phyloP scores from a whole-genome alignment of 2,329 filamentous ascomycete species.

The Helotiales sp. region DNA sequence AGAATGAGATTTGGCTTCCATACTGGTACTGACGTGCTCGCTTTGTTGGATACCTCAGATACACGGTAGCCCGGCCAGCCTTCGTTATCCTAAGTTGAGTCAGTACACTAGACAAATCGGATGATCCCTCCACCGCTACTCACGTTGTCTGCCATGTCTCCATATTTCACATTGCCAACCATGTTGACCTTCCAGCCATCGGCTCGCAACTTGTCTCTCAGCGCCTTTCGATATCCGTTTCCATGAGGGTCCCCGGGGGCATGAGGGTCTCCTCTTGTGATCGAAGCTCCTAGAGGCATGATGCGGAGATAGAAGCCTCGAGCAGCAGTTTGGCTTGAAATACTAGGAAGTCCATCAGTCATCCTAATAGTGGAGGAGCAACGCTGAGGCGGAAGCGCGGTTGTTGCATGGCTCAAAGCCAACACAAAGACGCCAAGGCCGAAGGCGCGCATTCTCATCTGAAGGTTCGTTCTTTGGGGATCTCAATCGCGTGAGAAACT shows the following conservation, averaged over 20 bases:
- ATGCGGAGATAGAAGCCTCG: slow-evolving; percentile 44
- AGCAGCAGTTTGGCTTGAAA: not conserved
- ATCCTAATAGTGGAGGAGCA: not conserved
- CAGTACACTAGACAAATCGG: not conserved
- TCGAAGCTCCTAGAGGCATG: slow-evolving; percentile 52
- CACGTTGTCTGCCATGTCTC: slow-evolving; percentile 7
- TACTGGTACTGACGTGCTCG: not conserved
- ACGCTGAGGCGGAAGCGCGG: not conserved
- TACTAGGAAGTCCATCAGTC: not conserved
- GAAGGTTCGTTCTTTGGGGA: not conserved
- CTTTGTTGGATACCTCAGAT: not conserved
- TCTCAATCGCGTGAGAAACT: not conserved
- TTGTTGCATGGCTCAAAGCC: not conserved
- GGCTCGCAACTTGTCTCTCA: slow-evolving; percentile 37
- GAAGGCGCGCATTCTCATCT: not conserved
- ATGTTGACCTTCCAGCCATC: slow-evolving; percentile 45
- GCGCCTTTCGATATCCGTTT: slow-evolving; percentile 36
- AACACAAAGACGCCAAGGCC: not conserved
- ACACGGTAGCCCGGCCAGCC: slow-evolving; percentile 21
- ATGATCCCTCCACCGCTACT: not conserved
- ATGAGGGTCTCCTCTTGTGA: slow-evolving; percentile 27
- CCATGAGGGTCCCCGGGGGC: not conserved
- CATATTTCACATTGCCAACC: slow-evolving; percentile 43
- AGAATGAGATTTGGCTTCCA: slow-evolving; percentile 36
- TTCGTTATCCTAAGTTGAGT: slow-evolving; percentile 27